Conservation (phyloP, 352 stramenopile species). For the Plasmopara halstedii region DNA sequence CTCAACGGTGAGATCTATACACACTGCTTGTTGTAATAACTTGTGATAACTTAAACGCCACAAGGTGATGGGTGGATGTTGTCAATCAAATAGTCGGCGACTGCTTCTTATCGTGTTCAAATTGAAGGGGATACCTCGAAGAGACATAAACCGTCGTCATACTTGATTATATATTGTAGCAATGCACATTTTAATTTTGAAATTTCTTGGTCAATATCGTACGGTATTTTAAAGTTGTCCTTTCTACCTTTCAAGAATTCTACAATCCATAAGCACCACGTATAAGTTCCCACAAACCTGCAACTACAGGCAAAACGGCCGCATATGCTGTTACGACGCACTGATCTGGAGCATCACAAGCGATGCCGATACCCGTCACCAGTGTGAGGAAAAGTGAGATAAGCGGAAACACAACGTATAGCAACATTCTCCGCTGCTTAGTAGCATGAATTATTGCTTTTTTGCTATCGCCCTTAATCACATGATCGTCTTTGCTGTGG, state of each 20-base stretch:
- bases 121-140: no score
- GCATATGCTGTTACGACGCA: slow-evolving; percentile 41
- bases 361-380: slow-evolving; percentile 56
- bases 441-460: slow-evolving; percentile 11
- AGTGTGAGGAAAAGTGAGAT: slow-evolving; percentile 51
- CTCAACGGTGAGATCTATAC: no score
- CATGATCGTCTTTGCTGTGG: slow-evolving; percentile 9
- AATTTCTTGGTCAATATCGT: slow-evolving; percentile 19
- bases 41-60: no score
- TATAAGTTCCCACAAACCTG: slow-evolving; percentile 27
- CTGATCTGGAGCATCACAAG: slow-evolving; percentile 59
- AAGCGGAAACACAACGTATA: slow-evolving; percentile 63
- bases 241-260: slow-evolving; percentile 19
- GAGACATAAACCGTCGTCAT: no score
- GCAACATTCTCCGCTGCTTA: slow-evolving; percentile 29
- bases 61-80: no score
- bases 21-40: no score
- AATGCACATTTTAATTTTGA: slow-evolving; percentile 17
- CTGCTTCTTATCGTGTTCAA: no score
- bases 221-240: slow-evolving; percentile 6
- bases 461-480: slow-evolving; percentile 12
- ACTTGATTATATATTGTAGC: no score
- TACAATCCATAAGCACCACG: slow-evolving; percentile 50
- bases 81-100: no score
- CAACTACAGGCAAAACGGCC: slow-evolving; percentile 17